Evolutionary conservation across 768 basidiomycete species (phyloP), one percentile per base, ranked within the genome.

Genomic region (Russula earlei): DNA sequence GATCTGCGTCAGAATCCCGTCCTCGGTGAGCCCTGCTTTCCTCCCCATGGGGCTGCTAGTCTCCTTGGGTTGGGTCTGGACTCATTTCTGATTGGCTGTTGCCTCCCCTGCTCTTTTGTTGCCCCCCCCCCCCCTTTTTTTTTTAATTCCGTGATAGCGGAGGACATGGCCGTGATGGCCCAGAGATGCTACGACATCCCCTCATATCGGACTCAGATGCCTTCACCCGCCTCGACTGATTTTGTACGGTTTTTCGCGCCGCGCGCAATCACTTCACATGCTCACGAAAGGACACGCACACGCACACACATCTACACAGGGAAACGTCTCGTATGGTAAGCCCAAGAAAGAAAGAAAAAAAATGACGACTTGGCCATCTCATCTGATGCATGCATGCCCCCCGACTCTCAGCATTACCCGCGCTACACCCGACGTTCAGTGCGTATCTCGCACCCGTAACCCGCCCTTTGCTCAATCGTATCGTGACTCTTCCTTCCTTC

Each of bases 251-350:
- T 9, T 20, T 36, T 14, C 34, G 15, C 34, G 34, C 34, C 11
- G 4, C 8, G 34, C 34, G 10, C 14, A 36, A 36, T 4, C 10
- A 17, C 34, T 4, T 15, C 15, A 36, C 34, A 14, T 14, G 15
- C 42, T 44, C 14, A 41, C 40, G 6, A 5, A 6, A 17, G n/a
- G 24, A n/a, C n/a, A n/a, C n/a, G n/a, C n/a, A n/a, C n/a, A n/a
- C n/a, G n/a, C n/a, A n/a, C n/a, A n/a, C 14, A 36, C 24, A 38
- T 46, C 29, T 24, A 10, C 29, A 27, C 34, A 62, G 62, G 62
- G 62, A 51, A 62, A 62, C 36, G 27, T 62, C 27, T 62, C 59
- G n/a, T 52, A 62, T 48, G 59, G 61, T 62, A 46, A 52, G 52
- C 27, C 29, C 29, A 31, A 31, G 24, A 42, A 42, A 22, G 24